phyloP scores from a whole-genome alignment of 352 stramenopile species.

The Phytophthora vignae region DNA sequence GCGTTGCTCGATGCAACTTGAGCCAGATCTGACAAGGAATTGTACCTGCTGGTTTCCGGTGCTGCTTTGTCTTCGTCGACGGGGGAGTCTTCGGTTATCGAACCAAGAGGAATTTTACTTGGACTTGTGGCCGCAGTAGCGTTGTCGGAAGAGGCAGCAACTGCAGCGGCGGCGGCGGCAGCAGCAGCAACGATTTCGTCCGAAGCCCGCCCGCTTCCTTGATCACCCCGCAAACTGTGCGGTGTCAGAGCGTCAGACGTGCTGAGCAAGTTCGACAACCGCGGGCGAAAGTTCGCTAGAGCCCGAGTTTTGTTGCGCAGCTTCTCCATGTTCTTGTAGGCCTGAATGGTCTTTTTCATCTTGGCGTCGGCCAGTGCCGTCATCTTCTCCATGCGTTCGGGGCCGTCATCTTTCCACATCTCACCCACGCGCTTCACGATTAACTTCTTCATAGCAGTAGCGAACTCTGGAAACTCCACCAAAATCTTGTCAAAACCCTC shows the following conservation, averaged over 20 bases:
- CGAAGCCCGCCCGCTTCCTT: conserved; percentile 9
- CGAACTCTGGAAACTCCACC: conserved; percentile 76
- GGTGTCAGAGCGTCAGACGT: conserved; percentile 15
- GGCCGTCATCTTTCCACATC: conserved; percentile 55
- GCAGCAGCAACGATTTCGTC: conserved; percentile 25
- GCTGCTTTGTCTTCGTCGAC: conserved; percentile 22
- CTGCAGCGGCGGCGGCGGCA: conserved; percentile 12
- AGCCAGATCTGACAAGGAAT: not conserved
- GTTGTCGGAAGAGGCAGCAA: not conserved
- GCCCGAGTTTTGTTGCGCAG: conserved; percentile 47
- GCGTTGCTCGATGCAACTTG: not conserved
- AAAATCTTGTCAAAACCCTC: conserved; percentile 78
- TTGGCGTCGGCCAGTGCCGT: conserved; percentile 65
- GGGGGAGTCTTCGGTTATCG: conserved; percentile 27
- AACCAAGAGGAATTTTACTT: conserved; percentile 4
- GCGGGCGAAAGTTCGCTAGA: conserved; percentile 37
- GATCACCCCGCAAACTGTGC: conserved; percentile 6
- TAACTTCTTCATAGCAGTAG: conserved; percentile 70
- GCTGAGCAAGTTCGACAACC: conserved; percentile 39
- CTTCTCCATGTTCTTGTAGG: conserved; percentile 56
- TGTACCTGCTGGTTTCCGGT: not conserved
- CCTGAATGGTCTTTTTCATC: conserved; percentile 67
- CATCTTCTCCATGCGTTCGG: conserved; percentile 72
- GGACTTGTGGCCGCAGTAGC: not conserved
- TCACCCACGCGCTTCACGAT: conserved; percentile 75